Percentiles rank a stretch among this genome's conserved stretches.
phyloP scores from a whole-genome alignment of 805 yeast species.

The Teunomyces barrocoloradensis region DNA sequence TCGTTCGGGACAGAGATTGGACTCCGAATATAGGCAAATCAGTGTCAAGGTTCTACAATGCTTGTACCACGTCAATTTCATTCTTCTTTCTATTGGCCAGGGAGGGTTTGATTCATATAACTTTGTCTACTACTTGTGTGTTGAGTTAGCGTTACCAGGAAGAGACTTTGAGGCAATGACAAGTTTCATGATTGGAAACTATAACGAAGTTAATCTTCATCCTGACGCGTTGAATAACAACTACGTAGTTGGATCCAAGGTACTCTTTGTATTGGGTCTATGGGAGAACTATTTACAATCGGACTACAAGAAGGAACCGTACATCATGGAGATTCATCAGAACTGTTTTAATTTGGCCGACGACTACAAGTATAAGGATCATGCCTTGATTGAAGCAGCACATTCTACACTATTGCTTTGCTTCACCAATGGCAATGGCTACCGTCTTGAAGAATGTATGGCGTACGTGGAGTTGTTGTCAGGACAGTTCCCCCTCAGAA shows the following conservation, averaged over 20 bases:
- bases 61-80: constrained; percentile 45
- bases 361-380: constrained; percentile 17
- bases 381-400: constrained; percentile 52
- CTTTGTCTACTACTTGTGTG: constrained; percentile 50
- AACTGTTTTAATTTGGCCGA: constrained; percentile 32
- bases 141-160: constrained; percentile 37
- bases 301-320: constrained; percentile 14
- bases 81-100: constrained; percentile 53
- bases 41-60: constrained; percentile 33
- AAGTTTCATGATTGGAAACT: constrained; percentile 30
- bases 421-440: constrained; percentile 25
- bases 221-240: constrained; percentile 25
- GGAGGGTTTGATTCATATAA: constrained; percentile 67
- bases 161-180: constrained; percentile 17
- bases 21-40: constrained; percentile 25
- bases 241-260: constrained; percentile 34
- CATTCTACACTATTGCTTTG: constrained; percentile 54
- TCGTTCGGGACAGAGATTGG: constrained; percentile 12
- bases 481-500: constrained; percentile 52
- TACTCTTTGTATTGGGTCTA: constrained; percentile 45
- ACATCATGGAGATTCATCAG: constrained; percentile 24
- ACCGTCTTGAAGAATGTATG: constrained; percentile 19
- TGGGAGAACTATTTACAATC: constrained; percentile 46
- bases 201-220: constrained; percentile 32
- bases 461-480: constrained; percentile 47